These are phyloP conservation scores for Leucosporidium yakuticum DNA, from an alignment of 768 basidiomycete species.

Conservation along the genomic window DNA sequence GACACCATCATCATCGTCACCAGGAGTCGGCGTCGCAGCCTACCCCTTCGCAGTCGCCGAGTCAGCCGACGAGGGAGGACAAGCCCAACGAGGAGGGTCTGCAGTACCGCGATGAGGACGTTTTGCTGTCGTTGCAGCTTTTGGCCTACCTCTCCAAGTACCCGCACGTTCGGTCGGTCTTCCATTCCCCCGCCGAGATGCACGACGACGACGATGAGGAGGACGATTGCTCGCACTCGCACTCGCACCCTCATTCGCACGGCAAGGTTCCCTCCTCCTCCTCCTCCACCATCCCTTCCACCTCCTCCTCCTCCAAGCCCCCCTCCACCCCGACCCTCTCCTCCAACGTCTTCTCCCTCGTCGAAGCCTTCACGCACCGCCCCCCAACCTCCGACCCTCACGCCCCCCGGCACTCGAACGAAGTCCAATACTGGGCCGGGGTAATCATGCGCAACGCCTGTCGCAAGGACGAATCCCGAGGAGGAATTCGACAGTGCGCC, in stretches of 20 bases:
- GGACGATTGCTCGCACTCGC: conserved; percentile 9
- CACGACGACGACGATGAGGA: conserved; percentile 39
- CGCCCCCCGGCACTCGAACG: conserved; percentile 65
- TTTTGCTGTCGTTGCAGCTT: conserved; percentile 80
- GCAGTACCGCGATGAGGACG: conserved; percentile 83
- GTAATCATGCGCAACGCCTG: conserved; percentile 99
- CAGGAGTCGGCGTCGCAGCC: background rate
- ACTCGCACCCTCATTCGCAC: background rate
- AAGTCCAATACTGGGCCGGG: conserved; percentile 98
- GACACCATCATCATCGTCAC: background rate
- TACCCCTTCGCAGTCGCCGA: conserved; percentile 7
- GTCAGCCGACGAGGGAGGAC: conserved; percentile 7
- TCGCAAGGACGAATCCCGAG: conserved; percentile 85
- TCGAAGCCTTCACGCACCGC: conserved; percentile 92
- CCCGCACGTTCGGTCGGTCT: conserved; percentile 90
- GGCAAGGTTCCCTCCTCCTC: background rate
- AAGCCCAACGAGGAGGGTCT: conserved; percentile 35
- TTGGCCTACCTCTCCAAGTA: conserved; percentile 96
- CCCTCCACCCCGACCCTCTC: conserved; percentile 38
- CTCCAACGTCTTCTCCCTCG: conserved; percentile 84
- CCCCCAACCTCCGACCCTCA: conserved; percentile 68
- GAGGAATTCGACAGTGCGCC: conserved; percentile 94
- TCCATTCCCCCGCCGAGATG: conserved; percentile 51
- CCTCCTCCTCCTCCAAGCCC: background rate
- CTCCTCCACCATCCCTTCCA: background rate